Base-by-base conservation (phyloP, 2,329 filamentous ascomycete genomes). In the Nakataea oryzae region DNA sequence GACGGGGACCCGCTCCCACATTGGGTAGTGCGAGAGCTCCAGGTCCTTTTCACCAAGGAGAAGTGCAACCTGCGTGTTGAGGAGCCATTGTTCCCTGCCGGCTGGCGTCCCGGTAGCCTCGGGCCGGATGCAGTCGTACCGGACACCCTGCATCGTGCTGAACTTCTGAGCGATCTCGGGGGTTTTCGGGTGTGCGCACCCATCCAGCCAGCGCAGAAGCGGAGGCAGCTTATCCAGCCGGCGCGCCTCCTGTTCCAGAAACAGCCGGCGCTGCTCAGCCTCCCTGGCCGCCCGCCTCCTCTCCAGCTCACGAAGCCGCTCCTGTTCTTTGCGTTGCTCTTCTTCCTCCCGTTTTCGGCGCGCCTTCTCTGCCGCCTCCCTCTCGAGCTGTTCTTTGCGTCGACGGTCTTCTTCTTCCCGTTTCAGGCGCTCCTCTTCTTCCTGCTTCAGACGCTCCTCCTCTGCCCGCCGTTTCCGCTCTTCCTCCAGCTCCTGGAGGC, bases 1-100 rank as follows among this genome's bases (percentile, higher is more conserved):
- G 13, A 80, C 81, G 14, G 82, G 79, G 24, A 79, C 74, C 17
- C 78, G 81, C 63, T 82, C 78, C 86, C 85, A 88, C 1, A 77
- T 77, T 24, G 84, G 79, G 68, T 86, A 87, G 75, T 79, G 76
- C 17, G 83, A 81, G 3, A 88, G 76, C 17, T 77, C 74, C 26
- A 86, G 73, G 66, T 88, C 86, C 68, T 86, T 87, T 68, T 87
- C 84, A 17, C 86, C 86, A 1, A 88, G 74, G 11, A 88, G 77
- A 17, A 88, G 73, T 11, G 86, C 85, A 59, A 82, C 84, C 62
- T 87, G 82, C 3, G 81, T 84, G 67, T 87, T 88, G 59, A 88
- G 78, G 62, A 88, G 72, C 85, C 86, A 88, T 66, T 85, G 84
- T 66, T 87, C 85, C 59, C 84, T 79, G n/a, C 84, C 85, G 58